A percentile compares a stretch with the other conserved stretches of the same genome.
phyloP scores from a whole-genome alignment of 2,329 filamentous ascomycete genomes.

The Capronia coronata region DNA sequence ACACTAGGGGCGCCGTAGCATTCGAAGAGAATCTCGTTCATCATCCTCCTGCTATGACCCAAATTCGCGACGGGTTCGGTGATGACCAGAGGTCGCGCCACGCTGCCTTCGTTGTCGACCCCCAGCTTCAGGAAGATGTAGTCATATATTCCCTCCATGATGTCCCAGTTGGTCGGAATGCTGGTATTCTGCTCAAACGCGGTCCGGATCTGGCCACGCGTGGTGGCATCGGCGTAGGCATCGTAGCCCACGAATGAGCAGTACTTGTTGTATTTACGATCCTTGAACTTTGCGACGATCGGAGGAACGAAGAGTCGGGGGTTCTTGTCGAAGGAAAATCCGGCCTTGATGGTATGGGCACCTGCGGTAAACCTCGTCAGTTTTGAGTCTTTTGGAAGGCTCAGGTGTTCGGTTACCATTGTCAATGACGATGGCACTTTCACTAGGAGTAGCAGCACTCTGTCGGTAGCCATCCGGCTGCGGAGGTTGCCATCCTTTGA shows the following conservation, averaged over 20 bases:
- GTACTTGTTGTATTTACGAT: constrained; percentile 85
- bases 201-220: constrained; percentile 80
- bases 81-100: constrained; percentile 87
- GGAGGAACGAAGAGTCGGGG: constrained; percentile 77
- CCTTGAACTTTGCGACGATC: constrained; percentile 89
- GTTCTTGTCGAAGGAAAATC: constrained; percentile 87
- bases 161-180: constrained; percentile 95
- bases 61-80: constrained; percentile 92
- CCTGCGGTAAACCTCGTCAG: constrained; percentile 47
- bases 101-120: constrained; percentile 64
- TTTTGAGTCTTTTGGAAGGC: not conserved
- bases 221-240: constrained; percentile 90
- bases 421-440: constrained; percentile 88
- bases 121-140: constrained; percentile 93
- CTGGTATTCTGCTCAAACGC: constrained; percentile 87
- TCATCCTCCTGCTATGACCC: constrained; percentile 80
- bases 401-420: constrained; percentile 62
- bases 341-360: constrained; percentile 80
- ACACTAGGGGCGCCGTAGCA: constrained; percentile 86
- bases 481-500: constrained; percentile 52
- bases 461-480: constrained; percentile 64
- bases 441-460: constrained; percentile 54
- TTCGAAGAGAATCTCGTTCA: constrained; percentile 97
- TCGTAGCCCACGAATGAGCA: constrained; percentile 90
- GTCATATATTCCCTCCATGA: constrained; percentile 89